phyloP scores from a whole-genome alignment of 805 yeast species.

The Pichia thaimueangensis region DNA sequence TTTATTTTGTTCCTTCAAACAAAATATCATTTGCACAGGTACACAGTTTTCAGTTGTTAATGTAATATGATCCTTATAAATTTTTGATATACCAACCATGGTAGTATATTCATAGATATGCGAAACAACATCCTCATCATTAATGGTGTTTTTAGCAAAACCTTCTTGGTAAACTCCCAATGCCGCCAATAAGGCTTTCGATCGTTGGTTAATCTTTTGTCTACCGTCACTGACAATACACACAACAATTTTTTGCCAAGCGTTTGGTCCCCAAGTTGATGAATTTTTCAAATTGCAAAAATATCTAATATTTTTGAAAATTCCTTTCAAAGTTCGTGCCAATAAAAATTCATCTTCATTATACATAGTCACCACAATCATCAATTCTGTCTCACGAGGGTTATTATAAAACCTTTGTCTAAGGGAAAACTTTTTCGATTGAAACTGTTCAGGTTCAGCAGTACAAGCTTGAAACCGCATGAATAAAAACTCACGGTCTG shows the following conservation, averaged over 20 bases:
- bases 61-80: constrained; percentile 52
- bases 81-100: constrained; percentile 73
- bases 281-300: constrained; percentile 58
- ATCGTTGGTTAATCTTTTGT: constrained; percentile 68
- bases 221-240: constrained; percentile 91
- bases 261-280: constrained; percentile 86
- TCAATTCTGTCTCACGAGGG: constrained; percentile 77
- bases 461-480: constrained; percentile 95
- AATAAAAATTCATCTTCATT: constrained; percentile 79
- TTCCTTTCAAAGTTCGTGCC: constrained; percentile 85
- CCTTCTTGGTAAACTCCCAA: constrained; percentile 94
- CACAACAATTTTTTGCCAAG: constrained; percentile 93
- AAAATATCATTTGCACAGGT: constrained; percentile 85
- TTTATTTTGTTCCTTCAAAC: constrained; percentile 83
- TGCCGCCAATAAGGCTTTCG: constrained; percentile 76
- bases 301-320: constrained; percentile 78
- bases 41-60: constrained; percentile 57
- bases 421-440: constrained; percentile 57
- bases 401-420: constrained; percentile 74
- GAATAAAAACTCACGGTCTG: constrained; percentile 59
- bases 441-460: constrained; percentile 76
- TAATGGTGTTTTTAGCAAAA: constrained; percentile 85
- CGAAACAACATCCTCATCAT: constrained; percentile 71
- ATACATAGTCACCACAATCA: constrained; percentile 84
- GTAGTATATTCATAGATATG: constrained; percentile 94